These are phyloP conservation scores for Panaeolus papilionaceus DNA, from an alignment of 768 basidiomycete genomes.

Conservation along the genomic window DNA sequence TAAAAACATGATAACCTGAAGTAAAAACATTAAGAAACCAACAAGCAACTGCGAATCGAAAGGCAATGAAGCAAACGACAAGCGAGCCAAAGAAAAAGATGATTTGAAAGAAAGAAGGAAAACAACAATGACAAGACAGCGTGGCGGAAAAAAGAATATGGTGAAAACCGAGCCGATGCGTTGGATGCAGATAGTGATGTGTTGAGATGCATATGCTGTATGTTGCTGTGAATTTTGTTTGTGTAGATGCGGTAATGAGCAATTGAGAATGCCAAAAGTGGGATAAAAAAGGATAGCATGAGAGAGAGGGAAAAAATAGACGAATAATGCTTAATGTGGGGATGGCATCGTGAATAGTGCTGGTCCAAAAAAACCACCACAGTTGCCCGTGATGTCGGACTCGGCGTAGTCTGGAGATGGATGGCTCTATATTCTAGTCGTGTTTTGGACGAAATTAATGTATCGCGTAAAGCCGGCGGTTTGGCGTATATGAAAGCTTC, in stretches of 20 bases:
- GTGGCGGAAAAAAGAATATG: neutral
- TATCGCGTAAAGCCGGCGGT: neutral
- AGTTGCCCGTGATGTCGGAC: neutral
- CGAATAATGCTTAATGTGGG: neutral
- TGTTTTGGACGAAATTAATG: neutral
- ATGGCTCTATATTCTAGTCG: neutral
- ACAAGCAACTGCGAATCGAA: conserved; percentile 7
- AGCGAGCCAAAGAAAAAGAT: conserved; percentile 4
- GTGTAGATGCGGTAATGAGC: neutral
- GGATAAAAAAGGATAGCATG: neutral
- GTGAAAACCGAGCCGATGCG: neutral
- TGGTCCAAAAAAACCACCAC: neutral
- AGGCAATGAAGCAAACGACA: neutral
- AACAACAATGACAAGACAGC: neutral
- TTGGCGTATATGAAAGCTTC: neutral
- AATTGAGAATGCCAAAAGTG: conserved; percentile 8
- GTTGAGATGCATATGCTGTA: conserved; percentile 12
- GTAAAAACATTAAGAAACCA: conserved; percentile 7
- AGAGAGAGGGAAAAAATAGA: neutral
- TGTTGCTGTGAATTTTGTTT: neutral
- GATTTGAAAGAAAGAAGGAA: neutral
- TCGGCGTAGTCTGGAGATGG: neutral
- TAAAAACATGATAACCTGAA: neutral
- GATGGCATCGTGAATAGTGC: neutral
- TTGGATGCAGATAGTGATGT: conserved; percentile 12